Conservation (phyloP, 331 rosid genomes). For the Malus hybrid region DNA sequence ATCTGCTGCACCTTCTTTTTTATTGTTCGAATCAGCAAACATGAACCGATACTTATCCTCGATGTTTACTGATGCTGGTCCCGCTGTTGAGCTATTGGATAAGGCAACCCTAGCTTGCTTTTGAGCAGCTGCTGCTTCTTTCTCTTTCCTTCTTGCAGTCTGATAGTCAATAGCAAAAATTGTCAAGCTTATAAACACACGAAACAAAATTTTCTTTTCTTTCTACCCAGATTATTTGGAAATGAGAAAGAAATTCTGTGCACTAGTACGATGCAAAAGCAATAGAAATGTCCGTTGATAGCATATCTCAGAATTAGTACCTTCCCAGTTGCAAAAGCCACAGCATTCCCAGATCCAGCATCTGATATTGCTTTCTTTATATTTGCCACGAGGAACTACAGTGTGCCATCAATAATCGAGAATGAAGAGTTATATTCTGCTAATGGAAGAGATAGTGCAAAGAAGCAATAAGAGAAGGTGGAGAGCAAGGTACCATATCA, state of each 20-base stretch:
- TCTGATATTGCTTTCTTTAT: conserved; percentile 84
- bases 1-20: conserved; percentile 71
- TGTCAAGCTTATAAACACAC: neutral
- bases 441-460: neutral
- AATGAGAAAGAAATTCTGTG: neutral
- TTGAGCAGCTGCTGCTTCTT: conserved; percentile 76
- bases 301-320: conserved; percentile 19
- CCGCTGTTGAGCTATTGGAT: conserved; percentile 39
- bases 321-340: conserved; percentile 77
- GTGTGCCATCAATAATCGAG: conserved; percentile 15
- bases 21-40: conserved; percentile 42
- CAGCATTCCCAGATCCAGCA: conserved; percentile 57
- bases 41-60: conserved; percentile 80
- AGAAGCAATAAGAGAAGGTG: neutral
- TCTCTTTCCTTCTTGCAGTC: conserved; percentile 90
- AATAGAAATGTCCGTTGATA: neutral
- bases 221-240: neutral
- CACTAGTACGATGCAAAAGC: neutral
- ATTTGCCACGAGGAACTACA: conserved; percentile 68
- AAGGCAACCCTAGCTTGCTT: conserved; percentile 59
- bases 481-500: conserved; percentile 47
- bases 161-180: conserved; percentile 21
- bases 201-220: neutral
- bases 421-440: conserved; percentile 3
- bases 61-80: conserved; percentile 46